Evolutionary conservation across 108 stramenopile species (phyloP).

Genomic region (Cylindrotheca fusiformis): DNA sequence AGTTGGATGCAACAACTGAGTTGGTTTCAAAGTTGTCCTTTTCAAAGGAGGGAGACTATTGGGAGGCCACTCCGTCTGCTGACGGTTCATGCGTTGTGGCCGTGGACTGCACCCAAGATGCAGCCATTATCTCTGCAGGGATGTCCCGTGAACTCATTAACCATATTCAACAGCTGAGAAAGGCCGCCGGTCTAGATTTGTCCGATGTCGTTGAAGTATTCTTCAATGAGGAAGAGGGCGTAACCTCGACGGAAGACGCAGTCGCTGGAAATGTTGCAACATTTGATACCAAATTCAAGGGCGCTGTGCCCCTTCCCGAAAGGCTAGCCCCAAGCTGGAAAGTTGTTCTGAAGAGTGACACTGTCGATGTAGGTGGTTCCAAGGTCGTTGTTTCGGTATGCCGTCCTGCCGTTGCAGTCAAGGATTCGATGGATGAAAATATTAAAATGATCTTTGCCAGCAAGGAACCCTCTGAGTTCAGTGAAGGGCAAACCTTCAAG

Average conservation of each 20-base stretch:
- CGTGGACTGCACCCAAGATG: slow-evolving; percentile 94
- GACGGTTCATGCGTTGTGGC: slow-evolving; percentile 94
- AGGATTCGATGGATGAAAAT: slow-evolving; percentile 53
- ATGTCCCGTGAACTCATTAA: slow-evolving; percentile 93
- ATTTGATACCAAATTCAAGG: slow-evolving; percentile 80
- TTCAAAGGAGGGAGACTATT: slow-evolving; percentile 88
- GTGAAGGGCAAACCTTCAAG: slow-evolving; percentile 22
- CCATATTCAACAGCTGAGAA: slow-evolving; percentile 96
- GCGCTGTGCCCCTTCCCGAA: slow-evolving; percentile 73
- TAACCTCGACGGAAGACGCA: slow-evolving; percentile 59
- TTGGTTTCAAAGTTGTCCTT: slow-evolving; percentile 89
- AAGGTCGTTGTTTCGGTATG: slow-evolving; percentile 73
- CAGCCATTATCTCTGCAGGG: slow-evolving; percentile 87
- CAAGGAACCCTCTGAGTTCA: slow-evolving; percentile 52
- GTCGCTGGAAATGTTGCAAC: slow-evolving; percentile 65
- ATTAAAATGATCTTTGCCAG: slow-evolving; percentile 60
- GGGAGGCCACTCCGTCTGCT: slow-evolving; percentile 78
- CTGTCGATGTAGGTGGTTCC: slow-evolving; percentile 74
- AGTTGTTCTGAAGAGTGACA: slow-evolving; percentile 60
- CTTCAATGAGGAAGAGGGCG: slow-evolving; percentile 74
- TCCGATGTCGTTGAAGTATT: slow-evolving; percentile 90
- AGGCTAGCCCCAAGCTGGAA: slow-evolving; percentile 68
- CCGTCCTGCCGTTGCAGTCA: slow-evolving; percentile 69
- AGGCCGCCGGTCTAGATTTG: slow-evolving; percentile 85
- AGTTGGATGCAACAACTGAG: slow-evolving; percentile 75